Evolutionary conservation across 2,329 filamentous ascomycete genomes (phyloP).

Genomic region (Plectosphaerella cucumerina): DNA sequence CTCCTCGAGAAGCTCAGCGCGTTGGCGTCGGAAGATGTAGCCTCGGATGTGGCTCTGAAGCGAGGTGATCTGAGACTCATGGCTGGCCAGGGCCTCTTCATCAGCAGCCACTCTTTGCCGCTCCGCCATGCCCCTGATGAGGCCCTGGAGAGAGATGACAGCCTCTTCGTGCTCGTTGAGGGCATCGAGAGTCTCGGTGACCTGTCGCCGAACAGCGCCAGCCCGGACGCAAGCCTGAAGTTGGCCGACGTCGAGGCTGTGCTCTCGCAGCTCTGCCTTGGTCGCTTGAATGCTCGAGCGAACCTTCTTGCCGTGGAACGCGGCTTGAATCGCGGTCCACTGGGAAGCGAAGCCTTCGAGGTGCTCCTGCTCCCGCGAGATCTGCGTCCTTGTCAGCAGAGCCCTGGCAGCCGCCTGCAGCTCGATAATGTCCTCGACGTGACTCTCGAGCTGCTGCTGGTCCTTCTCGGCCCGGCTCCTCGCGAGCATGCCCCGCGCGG

Average conservation of each 20-base stretch:
- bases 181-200: slow-evolving; percentile 42
- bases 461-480: slow-evolving; percentile 53
- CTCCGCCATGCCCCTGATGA: slow-evolving; percentile 57
- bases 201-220: slow-evolving; percentile 46
- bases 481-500: slow-evolving; percentile 62
- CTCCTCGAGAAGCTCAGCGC: slow-evolving; percentile 61
- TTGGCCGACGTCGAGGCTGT: slow-evolving; percentile 36
- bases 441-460: slow-evolving; percentile 44
- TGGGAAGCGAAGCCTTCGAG: slow-evolving; percentile 44
- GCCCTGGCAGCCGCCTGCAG: slow-evolving; percentile 67
- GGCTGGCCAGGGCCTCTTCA: slow-evolving; percentile 50
- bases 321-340: slow-evolving; percentile 47
- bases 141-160: slow-evolving; percentile 51
- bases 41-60: slow-evolving; percentile 68
- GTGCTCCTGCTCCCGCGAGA: slow-evolving; percentile 45
- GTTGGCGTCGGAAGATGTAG: slow-evolving; percentile 56
- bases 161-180: slow-evolving; percentile 41
- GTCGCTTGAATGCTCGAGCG: slow-evolving; percentile 39
- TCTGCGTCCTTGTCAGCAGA: slow-evolving; percentile 51
- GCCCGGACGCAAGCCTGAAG: slow-evolving; percentile 53
- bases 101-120: slow-evolving; percentile 46
- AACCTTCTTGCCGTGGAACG: slow-evolving; percentile 41
- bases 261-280: slow-evolving; percentile 43
- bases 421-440: slow-evolving; percentile 44
- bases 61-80: slow-evolving; percentile 51